Evolutionary conservation across 192 early-diverging fungal genomes (phyloP), one percentile per base, ranked within the genome.

Genomic region (Coemansia sp.): DNA sequence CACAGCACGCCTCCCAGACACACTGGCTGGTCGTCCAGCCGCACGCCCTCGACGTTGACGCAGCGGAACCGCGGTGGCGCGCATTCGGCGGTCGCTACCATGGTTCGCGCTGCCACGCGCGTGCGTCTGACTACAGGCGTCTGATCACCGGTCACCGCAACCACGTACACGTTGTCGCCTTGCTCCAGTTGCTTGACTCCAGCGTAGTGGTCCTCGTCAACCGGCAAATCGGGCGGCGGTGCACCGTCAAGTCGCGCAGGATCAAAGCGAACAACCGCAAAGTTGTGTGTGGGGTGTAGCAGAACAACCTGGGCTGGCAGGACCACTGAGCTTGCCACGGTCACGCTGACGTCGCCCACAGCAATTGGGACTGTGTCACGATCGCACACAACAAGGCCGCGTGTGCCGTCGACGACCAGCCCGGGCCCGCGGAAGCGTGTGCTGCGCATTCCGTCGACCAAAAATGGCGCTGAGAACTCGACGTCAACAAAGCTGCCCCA

Each of bases 271-370:
- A 98, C 61, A 8, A 98, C 72, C 0, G 91, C 87, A 77, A 92
- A 92, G 83, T 96, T 97, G 67, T 97, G 92, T 0, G 89, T 87
- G 0, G 95, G 96, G 61, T 98, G 96, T n/a, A 94, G 69, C 57
- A 92, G 91, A 3, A 91, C 69, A 20, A 96, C 85, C 28, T 84
- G 84, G 16, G 87, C 96, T 0, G 91, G 91, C 66, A 98, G 87
- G 49, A 95, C 91, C 28, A 96, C 86, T 16, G 90, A 90, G 64
- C 94, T 91, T 49, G 91, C 93, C 65, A 98, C 91, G 0, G 96
- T 97, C 51, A 98, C 81, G 60, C 84, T 82, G 48, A 97, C 88
- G 66, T 98, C 96, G 36, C 94, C 93, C 38, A 95, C 75, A 30
- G 84, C 84, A 64, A 92, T 90, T 0, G 93, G 95, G 34, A 98